These are phyloP conservation scores for Nasturtium officinale DNA, from an alignment of 345 rosid species.

Conservation along the genomic window DNA sequence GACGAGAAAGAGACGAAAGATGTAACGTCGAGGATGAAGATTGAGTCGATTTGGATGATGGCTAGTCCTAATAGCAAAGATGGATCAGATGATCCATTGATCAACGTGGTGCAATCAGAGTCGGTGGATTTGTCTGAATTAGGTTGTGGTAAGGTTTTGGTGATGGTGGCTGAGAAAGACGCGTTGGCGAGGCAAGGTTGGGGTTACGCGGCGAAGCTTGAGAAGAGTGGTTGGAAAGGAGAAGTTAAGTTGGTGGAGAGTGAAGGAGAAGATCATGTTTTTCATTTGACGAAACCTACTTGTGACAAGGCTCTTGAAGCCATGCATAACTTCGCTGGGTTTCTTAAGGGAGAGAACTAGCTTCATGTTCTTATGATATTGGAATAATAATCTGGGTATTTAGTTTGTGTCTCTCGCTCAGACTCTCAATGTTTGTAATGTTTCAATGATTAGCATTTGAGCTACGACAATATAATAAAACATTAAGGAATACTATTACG, in stretches of 20 bases:
- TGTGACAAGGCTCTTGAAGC: constrained; percentile 43
- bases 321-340: constrained; percentile 33
- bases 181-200: constrained; percentile 47
- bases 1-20: constrained; percentile 44
- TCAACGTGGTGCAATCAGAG: constrained; percentile 50
- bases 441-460: neutral
- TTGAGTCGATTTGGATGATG: constrained; percentile 42
- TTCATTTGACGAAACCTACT: constrained; percentile 46
- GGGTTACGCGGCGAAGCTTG: constrained; percentile 48
- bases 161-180: constrained; percentile 56
- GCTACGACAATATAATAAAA: neutral
- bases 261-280: constrained; percentile 54
- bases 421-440: neutral
- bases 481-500: neutral
- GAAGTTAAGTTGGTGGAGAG: constrained; percentile 45
- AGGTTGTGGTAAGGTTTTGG: constrained; percentile 48
- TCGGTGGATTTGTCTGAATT: constrained; percentile 45
- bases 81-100: constrained; percentile 55
- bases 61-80: constrained; percentile 44
- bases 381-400: neutral
- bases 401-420: neutral
- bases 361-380: neutral
- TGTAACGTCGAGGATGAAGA: constrained; percentile 43
- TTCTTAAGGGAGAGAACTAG: constrained; percentile 29
- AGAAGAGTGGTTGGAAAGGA: constrained; percentile 54